These are phyloP conservation scores for Rhynchospora tenuis DNA, from an alignment of 176 grass and related monocot species.

Conservation along the genomic window DNA sequence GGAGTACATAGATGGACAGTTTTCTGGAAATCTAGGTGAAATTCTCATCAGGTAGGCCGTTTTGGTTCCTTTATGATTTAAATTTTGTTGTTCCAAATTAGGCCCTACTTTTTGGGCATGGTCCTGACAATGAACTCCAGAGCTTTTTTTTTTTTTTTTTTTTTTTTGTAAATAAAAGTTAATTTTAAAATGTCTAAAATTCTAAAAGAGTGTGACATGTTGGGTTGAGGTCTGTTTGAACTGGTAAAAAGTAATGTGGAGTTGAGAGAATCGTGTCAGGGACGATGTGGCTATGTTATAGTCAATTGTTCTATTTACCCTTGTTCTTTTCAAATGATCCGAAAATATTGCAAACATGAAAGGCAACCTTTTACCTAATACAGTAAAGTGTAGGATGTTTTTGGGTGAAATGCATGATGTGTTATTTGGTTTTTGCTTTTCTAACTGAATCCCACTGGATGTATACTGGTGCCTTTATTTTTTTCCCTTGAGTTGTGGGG, in stretches of 20 bases:
- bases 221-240: not conserved
- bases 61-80: not conserved
- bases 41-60: conserved; percentile 65
- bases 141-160: not conserved
- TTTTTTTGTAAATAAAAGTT: not conserved
- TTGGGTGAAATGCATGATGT: not conserved
- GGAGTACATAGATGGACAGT: conserved; percentile 86
- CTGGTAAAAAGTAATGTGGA: not conserved
- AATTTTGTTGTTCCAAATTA: not conserved
- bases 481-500: no score
- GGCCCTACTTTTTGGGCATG: not conserved
- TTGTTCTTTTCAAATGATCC: not conserved
- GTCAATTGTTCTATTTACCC: not conserved
- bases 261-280: not conserved
- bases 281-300: not conserved
- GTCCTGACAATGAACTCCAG: not conserved
- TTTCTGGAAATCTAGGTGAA: conserved; percentile 77
- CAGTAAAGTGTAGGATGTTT: not conserved
- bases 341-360: not conserved
- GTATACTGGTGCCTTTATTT: not conserved
- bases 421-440: not conserved
- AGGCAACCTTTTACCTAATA: not conserved
- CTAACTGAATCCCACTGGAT: no score
- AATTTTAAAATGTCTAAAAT: not conserved
- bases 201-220: not conserved